Base-by-base conservation (phyloP, 345 rosid genomes). In the Crucihimalaya himalaica region DNA sequence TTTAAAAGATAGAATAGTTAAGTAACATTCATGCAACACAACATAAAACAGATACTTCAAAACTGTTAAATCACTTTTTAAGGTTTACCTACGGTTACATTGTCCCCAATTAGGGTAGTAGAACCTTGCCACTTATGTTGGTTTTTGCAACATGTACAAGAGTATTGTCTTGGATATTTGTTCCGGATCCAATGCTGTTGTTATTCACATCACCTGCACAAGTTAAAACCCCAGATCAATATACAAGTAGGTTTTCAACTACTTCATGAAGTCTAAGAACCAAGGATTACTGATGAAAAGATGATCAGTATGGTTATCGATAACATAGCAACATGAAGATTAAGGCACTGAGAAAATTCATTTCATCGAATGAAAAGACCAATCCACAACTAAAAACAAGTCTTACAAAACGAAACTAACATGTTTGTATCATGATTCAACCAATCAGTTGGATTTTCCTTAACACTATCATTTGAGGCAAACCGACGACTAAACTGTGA, bases 141-240 rank as follows among this genome's bases (percentile, higher is more conserved):
- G 97, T 83, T 76, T 95, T 92, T 4, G 97, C 99, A 47, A 92
- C 99, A 70, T 92, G 97, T 81, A 95, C 97, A 71, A 95, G 93
- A 35, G 99, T 85, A 83, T 95, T 92, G 75, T 95, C 99, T 66
- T 95, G 99, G 79, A 90, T 92, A 77, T 95, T 95, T 40, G 99
- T 95, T 75, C 97, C 87, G 9, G 89, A 78, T 74, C 99, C 97
- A 77, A 95, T 81, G 11, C 81, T 82, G 59, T 92, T 86, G 86
- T 87, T 84, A 79, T 95, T 89, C 76, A 88, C 97, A 80, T 95
- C 99, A 63, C 97, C 97, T 95, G 50, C 52, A 45, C 45, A 81
- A 29, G 58, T 60, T 20, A 34, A 50, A 54, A 43, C 34, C 42
- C 19, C 45, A 46, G 1, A 28, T 70, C 37, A 70, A 62, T 70